Evolutionary conservation across 768 basidiomycete genomes (phyloP).

Genomic region (Cytidiella melzeri): DNA sequence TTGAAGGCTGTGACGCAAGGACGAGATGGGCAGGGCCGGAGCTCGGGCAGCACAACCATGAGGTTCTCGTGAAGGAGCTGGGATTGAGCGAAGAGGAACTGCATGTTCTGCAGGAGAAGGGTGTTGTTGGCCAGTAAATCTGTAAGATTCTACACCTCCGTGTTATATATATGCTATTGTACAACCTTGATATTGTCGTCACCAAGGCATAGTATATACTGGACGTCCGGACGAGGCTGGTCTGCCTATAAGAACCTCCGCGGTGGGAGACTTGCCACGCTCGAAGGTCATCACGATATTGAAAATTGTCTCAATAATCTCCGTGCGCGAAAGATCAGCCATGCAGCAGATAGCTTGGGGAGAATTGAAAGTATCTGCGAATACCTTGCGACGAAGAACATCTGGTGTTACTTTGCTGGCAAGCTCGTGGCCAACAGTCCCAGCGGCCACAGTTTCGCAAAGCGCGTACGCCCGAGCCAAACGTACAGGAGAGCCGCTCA

Average conservation of each 20-base stretch:
- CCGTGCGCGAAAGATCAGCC: constrained; percentile 17
- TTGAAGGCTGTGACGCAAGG: constrained; percentile 51
- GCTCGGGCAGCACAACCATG: constrained; percentile 41
- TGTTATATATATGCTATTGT: neutral
- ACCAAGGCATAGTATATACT: neutral
- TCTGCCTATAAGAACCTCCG: constrained; percentile 29
- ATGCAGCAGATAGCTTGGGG: constrained; percentile 29
- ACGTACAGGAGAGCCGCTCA: constrained; percentile 25
- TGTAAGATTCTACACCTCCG: neutral
- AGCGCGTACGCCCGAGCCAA: constrained; percentile 22
- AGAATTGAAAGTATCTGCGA: constrained; percentile 25
- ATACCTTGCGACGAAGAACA: constrained; percentile 24
- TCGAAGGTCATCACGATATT: constrained; percentile 31
- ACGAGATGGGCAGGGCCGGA: constrained; percentile 68
- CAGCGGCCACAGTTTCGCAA: constrained; percentile 18
- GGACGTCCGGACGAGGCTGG: constrained; percentile 6
- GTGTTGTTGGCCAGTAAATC: constrained; percentile 21
- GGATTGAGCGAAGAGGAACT: constrained; percentile 24
- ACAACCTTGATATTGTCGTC: neutral
- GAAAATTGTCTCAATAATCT: constrained; percentile 27
- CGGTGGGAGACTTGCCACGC: constrained; percentile 18
- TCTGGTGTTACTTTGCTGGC: constrained; percentile 15
- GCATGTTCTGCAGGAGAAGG: constrained; percentile 15
- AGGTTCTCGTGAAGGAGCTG: constrained; percentile 26
- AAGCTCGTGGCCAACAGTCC: constrained; percentile 7